Conservation (phyloP, 2,329 filamentous ascomycete genomes). For the Monosporascus cannonballus region DNA sequence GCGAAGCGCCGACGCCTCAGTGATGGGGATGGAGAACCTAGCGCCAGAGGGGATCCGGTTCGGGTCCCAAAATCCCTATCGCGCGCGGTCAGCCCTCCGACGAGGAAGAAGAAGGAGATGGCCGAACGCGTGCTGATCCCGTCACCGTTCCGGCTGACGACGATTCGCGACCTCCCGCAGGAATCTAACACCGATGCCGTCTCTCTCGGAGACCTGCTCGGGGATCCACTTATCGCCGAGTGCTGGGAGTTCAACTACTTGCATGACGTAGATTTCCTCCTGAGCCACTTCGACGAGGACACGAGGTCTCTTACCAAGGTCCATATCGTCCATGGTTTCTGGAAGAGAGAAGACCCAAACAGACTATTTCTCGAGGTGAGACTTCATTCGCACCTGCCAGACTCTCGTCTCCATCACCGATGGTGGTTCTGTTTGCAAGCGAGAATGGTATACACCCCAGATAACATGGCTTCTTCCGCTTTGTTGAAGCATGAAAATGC, state of each 20-base stretch:
- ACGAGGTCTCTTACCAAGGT: slow-evolving; percentile 42
- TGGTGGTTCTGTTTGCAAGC: no score
- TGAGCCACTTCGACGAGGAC: slow-evolving; percentile 48
- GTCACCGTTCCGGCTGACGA: slow-evolving; percentile 69
- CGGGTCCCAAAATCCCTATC: slow-evolving; percentile 25
- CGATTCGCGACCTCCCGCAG: slow-evolving; percentile 56
- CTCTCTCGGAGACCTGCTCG: slow-evolving; percentile 60
- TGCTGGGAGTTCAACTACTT: slow-evolving; percentile 68
- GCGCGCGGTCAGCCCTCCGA: slow-evolving; percentile 41
- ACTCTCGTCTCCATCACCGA: no score
- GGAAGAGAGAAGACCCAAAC: slow-evolving; percentile 60
- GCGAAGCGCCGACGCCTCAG: slow-evolving; percentile 20
- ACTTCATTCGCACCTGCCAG: not conserved
- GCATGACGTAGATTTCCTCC: slow-evolving; percentile 53
- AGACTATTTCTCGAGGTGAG: slow-evolving; percentile 52
- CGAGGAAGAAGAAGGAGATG: slow-evolving; percentile 21
- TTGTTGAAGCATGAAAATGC: no score
- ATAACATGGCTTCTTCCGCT: no score
- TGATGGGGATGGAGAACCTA: slow-evolving; percentile 5
- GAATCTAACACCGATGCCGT: slow-evolving; percentile 60
- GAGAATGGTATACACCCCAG: no score
- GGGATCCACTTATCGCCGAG: slow-evolving; percentile 66
- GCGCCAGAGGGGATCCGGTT: not conserved
- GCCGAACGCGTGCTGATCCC: slow-evolving; percentile 24
- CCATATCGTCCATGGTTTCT: slow-evolving; percentile 56